Conservation (phyloP, 2,329 filamentous ascomycete genomes). For the Aspergillus fructus region DNA sequence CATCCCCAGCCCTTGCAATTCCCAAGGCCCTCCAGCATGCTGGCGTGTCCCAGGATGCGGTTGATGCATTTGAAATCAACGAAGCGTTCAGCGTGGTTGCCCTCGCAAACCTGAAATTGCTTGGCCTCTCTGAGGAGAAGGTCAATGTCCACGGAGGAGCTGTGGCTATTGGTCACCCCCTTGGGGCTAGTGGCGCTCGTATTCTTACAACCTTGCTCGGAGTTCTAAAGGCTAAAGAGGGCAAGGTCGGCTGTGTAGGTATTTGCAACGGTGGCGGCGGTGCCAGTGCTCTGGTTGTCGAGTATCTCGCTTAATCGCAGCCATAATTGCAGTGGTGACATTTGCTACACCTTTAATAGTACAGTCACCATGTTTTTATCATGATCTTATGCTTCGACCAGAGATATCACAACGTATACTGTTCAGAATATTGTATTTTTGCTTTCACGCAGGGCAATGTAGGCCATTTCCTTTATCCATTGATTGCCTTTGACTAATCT, state of each 20-base stretch:
- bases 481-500: no score
- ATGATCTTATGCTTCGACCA: constrained; percentile 4
- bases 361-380: background rate
- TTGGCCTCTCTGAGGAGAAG: constrained; percentile 75
- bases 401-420: background rate
- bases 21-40: constrained; percentile 98
- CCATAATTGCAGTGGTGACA: no score
- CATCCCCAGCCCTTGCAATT: constrained; percentile 86
- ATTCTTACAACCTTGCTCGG: constrained; percentile 88
- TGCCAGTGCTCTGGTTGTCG: constrained; percentile 89
- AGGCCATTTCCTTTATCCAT: no score
- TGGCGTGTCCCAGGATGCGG: constrained; percentile 69
- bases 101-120: constrained; percentile 91
- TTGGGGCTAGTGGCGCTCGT: constrained; percentile 89
- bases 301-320: constrained; percentile 50
- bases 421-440: background rate
- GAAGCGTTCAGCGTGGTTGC: constrained; percentile 98
- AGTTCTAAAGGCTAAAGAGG: constrained; percentile 85
- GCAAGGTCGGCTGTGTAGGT: constrained; percentile 87
- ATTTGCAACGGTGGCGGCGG: constrained; percentile 99
- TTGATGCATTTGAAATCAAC: constrained; percentile 98
- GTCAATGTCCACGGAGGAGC: constrained; percentile 95
- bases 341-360: background rate
- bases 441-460: no score
- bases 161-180: constrained; percentile 91